Conservation (phyloP, 164 flowering plant species). For the Echeveria elegans region DNA sequence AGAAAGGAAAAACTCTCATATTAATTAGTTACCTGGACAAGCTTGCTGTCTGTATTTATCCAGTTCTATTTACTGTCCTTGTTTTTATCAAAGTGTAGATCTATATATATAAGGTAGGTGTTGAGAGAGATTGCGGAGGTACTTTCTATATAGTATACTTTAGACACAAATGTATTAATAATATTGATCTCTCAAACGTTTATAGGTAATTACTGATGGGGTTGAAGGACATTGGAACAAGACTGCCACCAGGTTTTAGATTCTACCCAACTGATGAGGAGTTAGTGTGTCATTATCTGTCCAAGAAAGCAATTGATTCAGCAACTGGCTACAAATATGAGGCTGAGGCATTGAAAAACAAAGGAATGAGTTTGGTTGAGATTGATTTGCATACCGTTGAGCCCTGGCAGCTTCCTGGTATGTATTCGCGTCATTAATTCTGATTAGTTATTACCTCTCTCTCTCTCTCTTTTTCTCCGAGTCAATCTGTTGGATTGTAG, state of each 20-base stretch:
- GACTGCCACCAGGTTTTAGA: conserved; percentile 76
- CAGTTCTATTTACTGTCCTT: background rate
- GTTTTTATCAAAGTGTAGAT: background rate
- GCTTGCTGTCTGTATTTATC: background rate
- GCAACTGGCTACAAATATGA: conserved; percentile 12
- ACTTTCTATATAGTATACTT: background rate
- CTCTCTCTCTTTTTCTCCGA: background rate
- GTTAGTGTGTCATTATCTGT: conserved; percentile 71
- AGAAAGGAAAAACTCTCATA: background rate
- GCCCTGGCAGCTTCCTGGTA: conserved; percentile 94
- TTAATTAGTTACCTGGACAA: background rate
- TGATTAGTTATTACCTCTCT: no score
- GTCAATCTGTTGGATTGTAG: background rate
- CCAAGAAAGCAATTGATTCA: conserved; percentile 33
- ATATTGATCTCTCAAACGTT: background rate
- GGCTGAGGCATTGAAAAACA: conserved; percentile 33
- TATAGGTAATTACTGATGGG: conserved; percentile 30
- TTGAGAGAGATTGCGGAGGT: background rate
- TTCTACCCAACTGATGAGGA: conserved; percentile 80
- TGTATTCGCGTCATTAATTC: background rate
- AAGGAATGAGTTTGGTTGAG: conserved; percentile 41
- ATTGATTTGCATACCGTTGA: conserved; percentile 78
- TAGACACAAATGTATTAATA: background rate
- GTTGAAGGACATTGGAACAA: conserved; percentile 59
- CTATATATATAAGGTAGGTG: background rate